These are phyloP conservation scores for Aspergillus nidulans DNA, from an alignment of 495 filamentous ascomycete genomes.

Conservation along the genomic window DNA sequence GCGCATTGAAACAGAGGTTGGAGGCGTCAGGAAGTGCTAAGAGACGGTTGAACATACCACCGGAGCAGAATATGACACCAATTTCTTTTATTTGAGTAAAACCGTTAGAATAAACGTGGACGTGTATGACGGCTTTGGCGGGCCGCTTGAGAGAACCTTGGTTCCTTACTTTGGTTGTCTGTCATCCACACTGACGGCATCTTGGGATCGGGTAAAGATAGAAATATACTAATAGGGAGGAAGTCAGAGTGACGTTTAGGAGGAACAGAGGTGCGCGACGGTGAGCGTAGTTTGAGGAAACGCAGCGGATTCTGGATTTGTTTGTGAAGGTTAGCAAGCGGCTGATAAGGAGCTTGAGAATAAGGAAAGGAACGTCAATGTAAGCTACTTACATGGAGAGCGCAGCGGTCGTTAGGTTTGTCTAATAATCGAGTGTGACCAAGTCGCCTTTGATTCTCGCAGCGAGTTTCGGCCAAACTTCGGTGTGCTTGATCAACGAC, in stretches of 20 bases:
- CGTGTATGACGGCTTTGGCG: not conserved
- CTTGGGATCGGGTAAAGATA: slow-evolving; percentile 3
- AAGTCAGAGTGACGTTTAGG: too few relatives aligned
- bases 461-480: not conserved
- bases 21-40: not conserved
- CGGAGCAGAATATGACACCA: slow-evolving; percentile 91
- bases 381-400: not conserved
- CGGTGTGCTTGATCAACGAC: not conserved
- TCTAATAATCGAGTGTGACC: not conserved
- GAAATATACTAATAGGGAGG: not conserved
- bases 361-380: too few relatives aligned
- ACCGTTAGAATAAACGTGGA: slow-evolving; percentile 11
- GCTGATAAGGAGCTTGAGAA: slow-evolving; percentile 5
- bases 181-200: slow-evolving; percentile 90
- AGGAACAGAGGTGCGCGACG: not conserved
- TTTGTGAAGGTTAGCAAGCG: not conserved
- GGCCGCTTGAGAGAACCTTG: not conserved
- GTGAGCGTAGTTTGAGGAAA: not conserved
- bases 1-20: not conserved
- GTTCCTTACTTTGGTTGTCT: slow-evolving; percentile 81
- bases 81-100: slow-evolving; percentile 59
- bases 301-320: not conserved
- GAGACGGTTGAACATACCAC: slow-evolving; percentile 60
- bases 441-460: not conserved
- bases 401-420: not conserved